Evolutionary conservation across 495 filamentous ascomycete species (phyloP).

Genomic region (Tuber borchii): DNA sequence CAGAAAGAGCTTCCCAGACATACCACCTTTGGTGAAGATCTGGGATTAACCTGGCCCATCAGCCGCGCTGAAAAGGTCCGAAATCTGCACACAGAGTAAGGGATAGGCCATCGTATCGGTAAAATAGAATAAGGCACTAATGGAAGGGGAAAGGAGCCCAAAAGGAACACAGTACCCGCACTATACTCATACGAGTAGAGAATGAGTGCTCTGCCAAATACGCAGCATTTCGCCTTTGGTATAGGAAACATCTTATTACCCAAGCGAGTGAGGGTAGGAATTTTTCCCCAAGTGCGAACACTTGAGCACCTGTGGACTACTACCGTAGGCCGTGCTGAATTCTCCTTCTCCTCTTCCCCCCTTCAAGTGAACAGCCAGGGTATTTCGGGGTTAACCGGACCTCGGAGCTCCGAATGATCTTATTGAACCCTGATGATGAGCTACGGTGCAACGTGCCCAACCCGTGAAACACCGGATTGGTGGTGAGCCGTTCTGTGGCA

Average conservation of each 20-base stretch:
- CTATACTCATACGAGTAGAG: neutral
- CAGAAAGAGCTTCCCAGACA: too few relatives aligned
- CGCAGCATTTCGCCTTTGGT: neutral
- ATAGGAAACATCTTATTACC: neutral
- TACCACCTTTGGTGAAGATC: too few relatives aligned
- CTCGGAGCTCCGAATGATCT: neutral
- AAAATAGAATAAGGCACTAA: neutral
- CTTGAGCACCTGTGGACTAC: neutral
- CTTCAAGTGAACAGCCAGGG: neutral
- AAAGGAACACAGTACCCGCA: neutral
- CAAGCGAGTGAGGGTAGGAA: neutral
- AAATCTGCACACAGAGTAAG: too few relatives aligned
- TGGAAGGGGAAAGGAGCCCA: neutral
- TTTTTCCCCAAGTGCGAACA: neutral
- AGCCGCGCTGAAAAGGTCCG: too few relatives aligned
- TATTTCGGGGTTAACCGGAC: neutral
- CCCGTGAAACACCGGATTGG: neutral
- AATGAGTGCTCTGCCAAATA: neutral
- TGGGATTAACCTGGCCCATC: too few relatives aligned
- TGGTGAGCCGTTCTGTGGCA: neutral
- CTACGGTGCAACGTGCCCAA: neutral
- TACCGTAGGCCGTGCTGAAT: neutral
- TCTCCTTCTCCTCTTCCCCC: neutral
- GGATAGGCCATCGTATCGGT: neutral
- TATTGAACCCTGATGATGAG: neutral